Conservation (phyloP, 768 basidiomycete genomes). For the Chiua virens region DNA sequence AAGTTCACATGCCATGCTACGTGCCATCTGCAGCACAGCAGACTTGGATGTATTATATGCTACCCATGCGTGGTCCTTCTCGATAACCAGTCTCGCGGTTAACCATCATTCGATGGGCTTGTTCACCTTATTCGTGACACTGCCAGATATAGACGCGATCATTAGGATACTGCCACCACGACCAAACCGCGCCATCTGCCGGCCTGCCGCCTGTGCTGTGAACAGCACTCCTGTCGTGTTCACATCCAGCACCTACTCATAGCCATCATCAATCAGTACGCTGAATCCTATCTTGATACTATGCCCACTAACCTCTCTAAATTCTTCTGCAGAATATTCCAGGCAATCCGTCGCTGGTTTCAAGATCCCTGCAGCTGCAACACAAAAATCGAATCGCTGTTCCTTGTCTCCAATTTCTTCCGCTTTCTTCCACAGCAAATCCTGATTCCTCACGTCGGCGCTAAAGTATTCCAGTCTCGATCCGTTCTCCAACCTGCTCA, state of each 20-base stretch:
- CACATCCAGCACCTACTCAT: conserved; percentile 57
- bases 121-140: conserved; percentile 66
- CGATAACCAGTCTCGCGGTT: background rate
- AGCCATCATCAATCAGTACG: background rate
- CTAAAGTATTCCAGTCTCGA: conserved; percentile 59
- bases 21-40: conserved; percentile 76
- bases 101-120: background rate
- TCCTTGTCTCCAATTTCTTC: conserved; percentile 65
- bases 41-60: conserved; percentile 79
- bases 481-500: conserved; percentile 42
- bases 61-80: conserved; percentile 71
- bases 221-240: conserved; percentile 64
- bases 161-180: conserved; percentile 55
- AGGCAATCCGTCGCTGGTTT: conserved; percentile 59
- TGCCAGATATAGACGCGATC: conserved; percentile 62
- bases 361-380: conserved; percentile 78
- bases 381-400: conserved; percentile 69
- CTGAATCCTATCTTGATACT: too few relatives aligned
- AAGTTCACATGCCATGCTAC: conserved; percentile 82
- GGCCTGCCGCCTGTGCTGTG: conserved; percentile 60
- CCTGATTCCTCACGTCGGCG: conserved; percentile 67
- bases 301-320: conserved; percentile 10
- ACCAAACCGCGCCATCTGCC: conserved; percentile 53
- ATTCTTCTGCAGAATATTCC: conserved; percentile 60
- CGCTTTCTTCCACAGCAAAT: conserved; percentile 53